Conservation (phyloP, 2,329 filamentous ascomycete genomes). For the Ampelomyces quisqualis region DNA sequence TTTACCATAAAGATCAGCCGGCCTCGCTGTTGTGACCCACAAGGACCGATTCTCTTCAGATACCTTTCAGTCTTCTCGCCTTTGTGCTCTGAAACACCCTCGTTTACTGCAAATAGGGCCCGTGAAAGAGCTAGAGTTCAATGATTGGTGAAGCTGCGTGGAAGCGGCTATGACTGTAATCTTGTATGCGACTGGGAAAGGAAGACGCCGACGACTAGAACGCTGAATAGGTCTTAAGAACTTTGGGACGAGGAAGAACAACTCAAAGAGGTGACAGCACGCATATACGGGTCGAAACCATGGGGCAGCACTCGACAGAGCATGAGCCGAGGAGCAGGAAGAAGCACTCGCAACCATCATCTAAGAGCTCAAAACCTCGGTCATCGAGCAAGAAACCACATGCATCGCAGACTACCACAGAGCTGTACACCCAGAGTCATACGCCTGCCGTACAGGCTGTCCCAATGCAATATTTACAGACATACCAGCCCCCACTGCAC, state of each 20-base stretch:
- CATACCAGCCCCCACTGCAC: slow-evolving; percentile 8
- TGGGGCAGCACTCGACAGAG: slow-evolving; percentile 18
- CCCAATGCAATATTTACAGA: slow-evolving; percentile 12
- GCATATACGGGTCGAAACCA: slow-evolving; percentile 2
- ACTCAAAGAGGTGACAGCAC: neutral
- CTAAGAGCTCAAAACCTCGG: slow-evolving; percentile 18
- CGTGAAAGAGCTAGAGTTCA: neutral
- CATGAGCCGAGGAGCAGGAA: slow-evolving; percentile 23
- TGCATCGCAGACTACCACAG: slow-evolving; percentile 14
- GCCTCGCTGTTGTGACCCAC: slow-evolving; percentile 11
- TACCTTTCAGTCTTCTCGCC: slow-evolving; percentile 10
- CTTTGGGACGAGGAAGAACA: neutral
- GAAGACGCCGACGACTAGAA: slow-evolving; percentile 19
- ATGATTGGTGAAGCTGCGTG: slow-evolving; percentile 13
- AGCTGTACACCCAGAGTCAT: slow-evolving; percentile 17
- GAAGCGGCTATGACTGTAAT: slow-evolving; percentile 20
- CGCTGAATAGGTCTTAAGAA: slow-evolving; percentile 10
- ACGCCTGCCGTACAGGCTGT: slow-evolving; percentile 16
- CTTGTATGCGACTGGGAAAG: slow-evolving; percentile 15
- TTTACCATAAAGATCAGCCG: slow-evolving; percentile 12
- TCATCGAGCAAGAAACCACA: slow-evolving; percentile 15
- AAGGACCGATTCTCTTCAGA: slow-evolving; percentile 1
- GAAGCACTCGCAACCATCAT: slow-evolving; percentile 21
- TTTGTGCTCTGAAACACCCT: slow-evolving; percentile 7
- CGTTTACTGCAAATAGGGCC: neutral